These are phyloP conservation scores for Kodamaea suecica DNA, from an alignment of 1,139 yeast species.

Conservation along the genomic window DNA sequence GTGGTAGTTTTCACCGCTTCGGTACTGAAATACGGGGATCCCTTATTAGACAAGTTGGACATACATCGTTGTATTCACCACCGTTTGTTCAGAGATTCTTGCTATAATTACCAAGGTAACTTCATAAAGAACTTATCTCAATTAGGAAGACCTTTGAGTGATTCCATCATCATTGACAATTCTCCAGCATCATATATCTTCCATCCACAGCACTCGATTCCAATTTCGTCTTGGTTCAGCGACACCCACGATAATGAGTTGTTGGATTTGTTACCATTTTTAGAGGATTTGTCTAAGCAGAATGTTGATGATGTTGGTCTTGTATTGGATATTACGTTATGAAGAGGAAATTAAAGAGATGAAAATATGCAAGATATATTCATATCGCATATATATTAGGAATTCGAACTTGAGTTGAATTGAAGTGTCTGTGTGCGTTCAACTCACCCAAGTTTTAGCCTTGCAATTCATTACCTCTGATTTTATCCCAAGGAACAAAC, in stretches of 20 bases:
- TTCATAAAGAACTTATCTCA: slow-evolving; percentile 91
- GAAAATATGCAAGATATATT: too few species aligned
- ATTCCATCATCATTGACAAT: slow-evolving; percentile 87
- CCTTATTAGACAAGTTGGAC: slow-evolving; percentile 85
- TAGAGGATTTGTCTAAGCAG: slow-evolving; percentile 71
- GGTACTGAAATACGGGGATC: slow-evolving; percentile 93
- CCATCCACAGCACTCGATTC: slow-evolving; percentile 97
- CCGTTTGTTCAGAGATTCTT: slow-evolving; percentile 80
- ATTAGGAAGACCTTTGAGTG: slow-evolving; percentile 86
- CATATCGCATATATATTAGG: too few species aligned
- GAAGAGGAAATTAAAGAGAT: slow-evolving; percentile 3
- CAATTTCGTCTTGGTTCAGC: slow-evolving; percentile 98
- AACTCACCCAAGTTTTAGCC: too few species aligned
- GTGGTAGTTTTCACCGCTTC: slow-evolving; percentile 97
- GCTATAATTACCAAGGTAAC: slow-evolving; percentile 72
- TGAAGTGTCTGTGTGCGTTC: too few species aligned
- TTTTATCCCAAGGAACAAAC: too few species aligned
- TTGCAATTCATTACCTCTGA: too few species aligned
- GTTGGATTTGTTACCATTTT: slow-evolving; percentile 83
- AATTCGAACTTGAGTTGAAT: too few species aligned
- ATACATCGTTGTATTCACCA: slow-evolving; percentile 74
- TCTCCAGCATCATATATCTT: slow-evolving; percentile 96
- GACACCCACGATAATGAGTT: slow-evolving; percentile 97
- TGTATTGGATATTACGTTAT: slow-evolving; percentile 70
- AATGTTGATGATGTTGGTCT: slow-evolving; percentile 79